phyloP scores from a whole-genome alignment of 345 rosid genomes.

The Gossypium australe region DNA sequence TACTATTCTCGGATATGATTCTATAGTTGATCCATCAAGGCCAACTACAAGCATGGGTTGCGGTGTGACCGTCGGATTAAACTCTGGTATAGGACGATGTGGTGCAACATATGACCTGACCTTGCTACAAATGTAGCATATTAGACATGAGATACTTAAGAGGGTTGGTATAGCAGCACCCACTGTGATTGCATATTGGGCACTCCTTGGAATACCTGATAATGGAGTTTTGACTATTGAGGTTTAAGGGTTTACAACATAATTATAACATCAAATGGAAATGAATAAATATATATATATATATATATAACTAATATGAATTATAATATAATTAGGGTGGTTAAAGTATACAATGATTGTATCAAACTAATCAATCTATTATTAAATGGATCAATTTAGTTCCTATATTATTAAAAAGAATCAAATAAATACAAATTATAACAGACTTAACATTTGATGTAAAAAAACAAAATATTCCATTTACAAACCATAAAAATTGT shows the following conservation, averaged over 20 bases:
- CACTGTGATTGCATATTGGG: constrained; percentile 39
- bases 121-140: constrained; percentile 34
- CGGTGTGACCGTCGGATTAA: constrained; percentile 15
- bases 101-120: constrained; percentile 21
- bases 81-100: constrained; percentile 15
- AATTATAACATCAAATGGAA: too few species aligned
- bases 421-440: too few species aligned
- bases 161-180: constrained; percentile 56
- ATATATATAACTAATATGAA: too few species aligned
- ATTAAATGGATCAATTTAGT: too few species aligned
- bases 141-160: constrained; percentile 31
- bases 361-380: too few species aligned
- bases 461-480: too few species aligned
- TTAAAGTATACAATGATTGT: too few species aligned
- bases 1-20: constrained; percentile 47
- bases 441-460: too few species aligned
- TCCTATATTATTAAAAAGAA: too few species aligned
- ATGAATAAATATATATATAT: too few species aligned
- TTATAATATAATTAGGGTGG: too few species aligned
- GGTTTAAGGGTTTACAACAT: neutral
- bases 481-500: too few species aligned
- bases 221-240: neutral
- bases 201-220: constrained; percentile 24
- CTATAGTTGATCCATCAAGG: constrained; percentile 41
- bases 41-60: constrained; percentile 24